These are phyloP conservation scores for Botrytis sinoallii DNA, from an alignment of 2,329 filamentous ascomycete genomes.

Conservation along the genomic window DNA sequence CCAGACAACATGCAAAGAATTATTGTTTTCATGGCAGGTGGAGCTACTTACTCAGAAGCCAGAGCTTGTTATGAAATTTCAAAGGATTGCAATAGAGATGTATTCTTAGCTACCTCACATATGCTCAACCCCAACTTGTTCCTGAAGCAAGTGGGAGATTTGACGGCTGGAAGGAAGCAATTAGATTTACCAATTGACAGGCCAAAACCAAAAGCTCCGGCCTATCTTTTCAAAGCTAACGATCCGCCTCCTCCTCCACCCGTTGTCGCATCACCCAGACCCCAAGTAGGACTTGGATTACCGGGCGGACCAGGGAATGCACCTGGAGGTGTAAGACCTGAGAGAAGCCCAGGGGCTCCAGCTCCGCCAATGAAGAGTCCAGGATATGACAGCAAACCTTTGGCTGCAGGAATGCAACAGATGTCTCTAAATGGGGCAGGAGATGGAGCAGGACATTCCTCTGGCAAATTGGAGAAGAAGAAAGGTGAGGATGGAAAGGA, in stretches of 20 bases:
- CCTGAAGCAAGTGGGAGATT: conserved; percentile 75
- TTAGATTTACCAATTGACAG: conserved; percentile 79
- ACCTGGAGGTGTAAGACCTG: conserved; percentile 1
- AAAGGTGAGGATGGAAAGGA: conserved; percentile 41
- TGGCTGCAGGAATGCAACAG: conserved; percentile 9
- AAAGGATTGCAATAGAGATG: conserved; percentile 67
- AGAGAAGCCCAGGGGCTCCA: conserved; percentile 11
- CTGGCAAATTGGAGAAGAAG: conserved; percentile 47
- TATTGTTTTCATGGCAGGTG: conserved; percentile 92
- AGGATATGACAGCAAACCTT: background rate
- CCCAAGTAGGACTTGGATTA: conserved; percentile 6
- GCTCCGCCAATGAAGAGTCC: conserved; percentile 16
- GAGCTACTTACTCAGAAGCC: conserved; percentile 88
- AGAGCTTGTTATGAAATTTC: conserved; percentile 86
- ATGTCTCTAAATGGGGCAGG: conserved; percentile 15
- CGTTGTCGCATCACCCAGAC: conserved; percentile 26
- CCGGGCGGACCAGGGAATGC: conserved; percentile 1
- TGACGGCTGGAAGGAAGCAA: conserved; percentile 70
- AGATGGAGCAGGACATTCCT: conserved; percentile 22
- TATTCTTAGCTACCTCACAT: conserved; percentile 87
- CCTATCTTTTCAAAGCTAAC: conserved; percentile 78
- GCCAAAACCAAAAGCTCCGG: conserved; percentile 76
- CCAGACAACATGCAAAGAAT: conserved; percentile 85
- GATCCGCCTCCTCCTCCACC: conserved; percentile 48
- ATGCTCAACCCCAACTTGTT: conserved; percentile 88